Evolutionary conservation across 202 grass and related monocot genomes (phyloP).

Genomic region (Miscanthus sacchariflorus): DNA sequence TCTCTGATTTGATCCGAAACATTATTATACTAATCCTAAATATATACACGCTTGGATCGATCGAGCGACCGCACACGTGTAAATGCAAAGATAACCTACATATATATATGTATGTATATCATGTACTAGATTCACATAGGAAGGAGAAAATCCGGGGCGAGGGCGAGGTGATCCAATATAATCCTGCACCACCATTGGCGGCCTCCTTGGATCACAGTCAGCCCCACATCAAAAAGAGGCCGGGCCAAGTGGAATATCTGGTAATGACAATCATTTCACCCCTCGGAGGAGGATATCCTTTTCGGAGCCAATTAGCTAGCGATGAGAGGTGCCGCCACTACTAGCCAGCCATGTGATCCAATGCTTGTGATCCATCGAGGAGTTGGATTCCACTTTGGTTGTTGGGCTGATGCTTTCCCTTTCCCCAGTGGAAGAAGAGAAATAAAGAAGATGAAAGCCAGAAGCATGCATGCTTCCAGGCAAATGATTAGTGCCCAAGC

Average conservation of each 20-base stretch:
- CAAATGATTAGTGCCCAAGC: neutral
- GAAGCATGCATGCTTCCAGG: slow-evolving; percentile 6
- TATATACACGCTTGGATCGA: neutral
- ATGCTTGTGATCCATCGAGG: neutral
- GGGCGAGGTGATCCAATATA: slow-evolving; percentile 8
- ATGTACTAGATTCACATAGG: neutral
- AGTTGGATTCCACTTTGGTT: slow-evolving; percentile 58
- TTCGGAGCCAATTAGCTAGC: slow-evolving; percentile 37
- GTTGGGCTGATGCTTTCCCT: slow-evolving; percentile 30
- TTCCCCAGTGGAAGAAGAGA: neutral
- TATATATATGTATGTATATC: neutral
- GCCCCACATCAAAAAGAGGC: slow-evolving; percentile 43
- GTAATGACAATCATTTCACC: slow-evolving; percentile 43
- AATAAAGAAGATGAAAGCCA: neutral
- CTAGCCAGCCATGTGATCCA: neutral
- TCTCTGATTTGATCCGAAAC: slow-evolving; percentile 34
- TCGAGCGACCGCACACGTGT: slow-evolving; percentile 7
- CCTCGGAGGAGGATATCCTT: neutral
- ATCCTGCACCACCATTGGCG: slow-evolving; percentile 49
- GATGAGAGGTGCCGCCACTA: slow-evolving; percentile 3
- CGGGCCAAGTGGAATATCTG: slow-evolving; percentile 45
- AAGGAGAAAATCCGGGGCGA: neutral
- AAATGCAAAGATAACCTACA: slow-evolving; percentile 11
- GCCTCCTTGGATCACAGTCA: slow-evolving; percentile 53
- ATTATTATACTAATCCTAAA: slow-evolving; percentile 8